Evolutionary conservation across 2,329 filamentous ascomycete species (phyloP), one percentile per base, ranked within the genome.

Genomic region (Phialemonium atrogriseum): DNA sequence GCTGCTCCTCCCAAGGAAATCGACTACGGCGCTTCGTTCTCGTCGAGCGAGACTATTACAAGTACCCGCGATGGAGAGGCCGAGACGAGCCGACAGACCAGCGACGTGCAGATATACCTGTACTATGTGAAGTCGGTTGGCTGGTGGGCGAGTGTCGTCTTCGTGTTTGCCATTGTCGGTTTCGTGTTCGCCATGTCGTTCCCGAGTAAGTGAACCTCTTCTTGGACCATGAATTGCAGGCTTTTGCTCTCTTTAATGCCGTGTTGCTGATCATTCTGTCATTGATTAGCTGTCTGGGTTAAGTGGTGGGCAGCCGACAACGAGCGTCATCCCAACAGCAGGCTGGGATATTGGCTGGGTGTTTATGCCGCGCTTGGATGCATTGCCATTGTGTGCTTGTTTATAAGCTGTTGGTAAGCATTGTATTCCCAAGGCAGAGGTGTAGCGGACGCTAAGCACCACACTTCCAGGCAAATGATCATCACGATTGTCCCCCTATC

Each of bases 231-330:
- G n/a, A n/a, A n/a, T n/a, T n/a, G n/a, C n/a, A n/a, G n/a, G n/a
- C n/a, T n/a, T n/a, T n/a, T n/a, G n/a, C n/a, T 17, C 12, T 31
- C 12, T 12, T 16, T n/a, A 21, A 31, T 34, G n/a, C 29, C 11
- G 18, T 12, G n/a, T 3, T 20, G 10, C n/a, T 26, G n/a, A 15
- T 4, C 10, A 27, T 23, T 31, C 27, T 30, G 17, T 11, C 22
- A 46, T 16, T 12, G 10, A 10, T n/a, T 30, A 58, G 52, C 47
- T 5, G 45, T 69, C 4, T 70, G 66, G 66, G 52, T 70, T 6
- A 59, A 66, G 35, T 61, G 62, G 47, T 70, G 61, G 66, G 56
- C 64, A 0, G 55, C 62, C 30, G 59, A 55, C 24, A 64, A 62
- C 24, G 46, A 52, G 4, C 32, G 42, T 0, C 40, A 51, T 13